Evolutionary conservation across 768 basidiomycete species (phyloP), one percentile per base, ranked within the genome.

Genomic region (Pulveroboletus sp.): DNA sequence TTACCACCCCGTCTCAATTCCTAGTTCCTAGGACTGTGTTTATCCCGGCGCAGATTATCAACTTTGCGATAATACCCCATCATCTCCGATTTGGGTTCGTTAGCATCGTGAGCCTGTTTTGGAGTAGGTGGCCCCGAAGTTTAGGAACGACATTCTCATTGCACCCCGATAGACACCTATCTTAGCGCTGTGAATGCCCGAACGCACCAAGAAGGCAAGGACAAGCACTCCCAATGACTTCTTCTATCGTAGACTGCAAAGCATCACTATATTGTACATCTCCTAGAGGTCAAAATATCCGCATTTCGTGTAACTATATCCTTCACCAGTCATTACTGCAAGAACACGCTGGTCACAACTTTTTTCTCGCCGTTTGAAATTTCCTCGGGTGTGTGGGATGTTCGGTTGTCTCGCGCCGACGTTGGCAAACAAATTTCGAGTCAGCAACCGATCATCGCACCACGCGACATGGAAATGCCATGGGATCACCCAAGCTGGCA

Each of bases 11-110:
- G 5, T 32, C 40, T 40, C 33, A 47, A 21, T 24, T 26, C 43
- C 49, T 17, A 26, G 11, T 14, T 28, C 40, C 43, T 21, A 83
- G 85, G 88, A 74, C 71, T 4, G 85, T 90, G 6, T 90, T 82
- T 64, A 74, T 84, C 30, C 89, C 89, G 1, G 79, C 86, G 0
- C 89, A 93, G 64, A 60, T 84, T 47, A 73, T 89, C 72, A 93
- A 93, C 68, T 93, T 92, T 59, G 71, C 80, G 8, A 18, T 92
- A 30, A 78, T 90, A 1, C 90, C 90, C 2, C 82, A 78, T 5
- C 89, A 92, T 57, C 68, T 90, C 32, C 81, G 89, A 33, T 83
- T 92, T 46, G 75, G 85, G 17, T 73, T 84, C 17, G 80, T 93
- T 21, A 78, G 88, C 58, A 77, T 86, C 10, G 86, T 91, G 45